Base-by-base conservation (phyloP, 805 yeast species). In the Wickerhamiella sergipiensis region DNA sequence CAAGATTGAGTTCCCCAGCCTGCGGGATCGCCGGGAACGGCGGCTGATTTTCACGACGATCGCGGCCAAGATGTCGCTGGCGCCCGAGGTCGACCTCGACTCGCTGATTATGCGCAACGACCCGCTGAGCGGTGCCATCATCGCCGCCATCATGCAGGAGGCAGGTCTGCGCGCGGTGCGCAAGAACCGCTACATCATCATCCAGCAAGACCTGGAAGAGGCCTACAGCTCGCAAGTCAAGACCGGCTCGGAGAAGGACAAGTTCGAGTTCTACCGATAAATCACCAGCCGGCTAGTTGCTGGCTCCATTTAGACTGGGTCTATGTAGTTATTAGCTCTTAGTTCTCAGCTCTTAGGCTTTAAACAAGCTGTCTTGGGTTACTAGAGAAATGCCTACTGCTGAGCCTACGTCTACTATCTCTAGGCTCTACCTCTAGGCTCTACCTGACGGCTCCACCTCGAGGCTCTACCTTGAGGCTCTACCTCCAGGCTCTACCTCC, bases 61-160 rank as follows among this genome's bases (percentile, higher is more conserved):
- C 66, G 97, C 98, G 7, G 76, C 92, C n/a, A 87, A 84, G 64
- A 92, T 92, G 99, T 84, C 97, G 7, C 75, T 92, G 58, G 95
- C 98, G 3, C 99, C 99, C 23, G 99, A 92, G 70, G 95, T 80
- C 49, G 99, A 92, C 67, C 76, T 92, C 61, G 98, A 94, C 70
- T 83, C 96, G 21, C 77, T 92, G 60, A 90, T 92, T 59, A 79
- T 88, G 61, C 83, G 99, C 68, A 92, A 92, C 65, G 98, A 92
- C 66, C 95, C 98, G 42, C 73, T 94, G 53, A 86, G 96, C 38
- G 99, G 99, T 64, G 98, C 75, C 12, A 78, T 90, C 52, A 92
- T 92, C 64, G 97, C 99, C 15, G 98, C 98, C 17, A 90, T 92
- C 59, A 92, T 92, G 98, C 99, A 92, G 76, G 99, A 94, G 71